phyloP scores from a whole-genome alignment of 2,329 filamentous ascomycete genomes.

The Sordariomycetes sp. region DNA sequence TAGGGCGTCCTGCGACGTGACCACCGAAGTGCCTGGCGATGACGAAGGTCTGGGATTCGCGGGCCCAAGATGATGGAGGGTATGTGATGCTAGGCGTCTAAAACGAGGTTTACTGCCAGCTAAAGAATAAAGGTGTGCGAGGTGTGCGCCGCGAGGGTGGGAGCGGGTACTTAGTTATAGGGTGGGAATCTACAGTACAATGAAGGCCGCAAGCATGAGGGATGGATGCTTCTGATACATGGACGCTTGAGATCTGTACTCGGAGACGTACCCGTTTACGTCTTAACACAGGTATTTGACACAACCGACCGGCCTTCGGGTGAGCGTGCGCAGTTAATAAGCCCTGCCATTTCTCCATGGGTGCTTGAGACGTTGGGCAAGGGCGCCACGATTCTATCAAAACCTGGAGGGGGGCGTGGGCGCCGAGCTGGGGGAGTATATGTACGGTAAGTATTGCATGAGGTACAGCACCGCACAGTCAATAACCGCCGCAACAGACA shows the following conservation, averaged over 20 bases:
- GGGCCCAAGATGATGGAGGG: not conserved
- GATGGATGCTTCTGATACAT: not conserved
- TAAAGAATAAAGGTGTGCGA: not conserved
- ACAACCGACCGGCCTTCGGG: not conserved
- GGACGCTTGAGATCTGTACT: not conserved
- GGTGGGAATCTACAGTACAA: not conserved
- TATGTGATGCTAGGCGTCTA: not conserved
- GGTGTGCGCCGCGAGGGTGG: not conserved
- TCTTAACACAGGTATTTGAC: not conserved
- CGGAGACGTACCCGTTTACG: not conserved
- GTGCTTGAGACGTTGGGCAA: not conserved
- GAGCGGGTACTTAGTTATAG: not conserved
- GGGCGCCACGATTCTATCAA: not conserved
- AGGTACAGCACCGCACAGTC: not conserved
- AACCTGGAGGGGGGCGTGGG: not conserved
- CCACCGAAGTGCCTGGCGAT: not conserved
- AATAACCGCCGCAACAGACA: not conserved
- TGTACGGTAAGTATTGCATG: not conserved
- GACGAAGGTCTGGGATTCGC: not conserved
- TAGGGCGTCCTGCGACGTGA: not conserved
- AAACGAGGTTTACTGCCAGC: not conserved
- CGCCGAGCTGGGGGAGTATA: not conserved
- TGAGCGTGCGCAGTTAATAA: not conserved
- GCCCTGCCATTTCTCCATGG: not conserved
- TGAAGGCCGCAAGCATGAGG: not conserved